Conservation (phyloP, 73 alveolate species). For the Paramecium sonneborni region DNA sequence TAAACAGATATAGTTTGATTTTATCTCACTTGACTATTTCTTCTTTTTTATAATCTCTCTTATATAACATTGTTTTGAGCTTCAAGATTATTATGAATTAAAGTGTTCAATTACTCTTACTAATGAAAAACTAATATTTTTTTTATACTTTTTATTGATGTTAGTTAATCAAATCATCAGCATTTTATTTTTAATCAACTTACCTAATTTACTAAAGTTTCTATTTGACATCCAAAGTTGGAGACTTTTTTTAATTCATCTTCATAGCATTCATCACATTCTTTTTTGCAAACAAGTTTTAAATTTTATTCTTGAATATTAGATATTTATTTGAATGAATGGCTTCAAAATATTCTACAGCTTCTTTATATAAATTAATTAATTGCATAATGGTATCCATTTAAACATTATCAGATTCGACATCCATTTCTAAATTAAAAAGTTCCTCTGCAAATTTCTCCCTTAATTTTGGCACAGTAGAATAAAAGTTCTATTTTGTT, state of each 20-base stretch:
- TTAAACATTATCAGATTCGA: slow-evolving; percentile 9
- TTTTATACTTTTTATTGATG: neutral
- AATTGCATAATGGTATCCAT: slow-evolving; percentile 26
- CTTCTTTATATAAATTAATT: slow-evolving; percentile 14
- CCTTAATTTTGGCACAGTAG: neutral
- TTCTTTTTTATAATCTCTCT: neutral
- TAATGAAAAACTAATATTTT: neutral
- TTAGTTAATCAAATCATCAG: neutral
- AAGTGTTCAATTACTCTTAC: neutral
- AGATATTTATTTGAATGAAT: slow-evolving; percentile 10
- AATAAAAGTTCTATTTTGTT: slow-evolving; percentile 19
- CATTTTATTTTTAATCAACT: neutral
- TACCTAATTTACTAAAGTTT: neutral
- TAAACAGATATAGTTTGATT: neutral
- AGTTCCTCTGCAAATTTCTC: slow-evolving; percentile 49
- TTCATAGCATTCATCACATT: neutral
- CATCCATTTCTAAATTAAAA: slow-evolving; percentile 39
- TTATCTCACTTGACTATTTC: neutral
- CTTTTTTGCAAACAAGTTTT: neutral
- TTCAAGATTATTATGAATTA: neutral
- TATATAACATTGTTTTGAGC: neutral
- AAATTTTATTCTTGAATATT: slow-evolving; percentile 37
- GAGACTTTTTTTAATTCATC: neutral
- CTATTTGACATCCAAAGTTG: neutral
- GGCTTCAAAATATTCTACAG: slow-evolving; percentile 27